These are phyloP conservation scores for Musa troglodytarum DNA, from an alignment of 176 grass and related monocot genomes.

Conservation along the genomic window DNA sequence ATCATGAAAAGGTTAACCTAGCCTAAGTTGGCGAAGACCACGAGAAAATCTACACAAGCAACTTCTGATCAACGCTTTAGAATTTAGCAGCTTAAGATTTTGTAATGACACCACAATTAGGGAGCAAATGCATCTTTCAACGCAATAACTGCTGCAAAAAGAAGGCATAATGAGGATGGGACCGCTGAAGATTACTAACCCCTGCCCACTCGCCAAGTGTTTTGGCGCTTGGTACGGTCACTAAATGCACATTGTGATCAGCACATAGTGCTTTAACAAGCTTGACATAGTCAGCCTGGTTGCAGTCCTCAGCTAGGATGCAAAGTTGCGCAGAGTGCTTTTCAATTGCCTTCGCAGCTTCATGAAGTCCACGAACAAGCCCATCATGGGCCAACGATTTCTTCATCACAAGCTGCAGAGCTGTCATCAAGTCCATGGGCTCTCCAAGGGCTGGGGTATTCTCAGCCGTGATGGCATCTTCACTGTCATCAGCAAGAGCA, in stretches of 20 bases:
- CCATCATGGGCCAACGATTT: slow-evolving; percentile 42
- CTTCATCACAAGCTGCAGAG: slow-evolving; percentile 51
- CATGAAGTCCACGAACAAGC: slow-evolving; percentile 46
- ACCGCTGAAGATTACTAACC: slow-evolving; percentile 22
- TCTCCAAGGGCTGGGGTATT: slow-evolving; percentile 39
- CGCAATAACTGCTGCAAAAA: too few species aligned
- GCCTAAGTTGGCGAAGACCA: too few species aligned
- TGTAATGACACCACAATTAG: too few species aligned
- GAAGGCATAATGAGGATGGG: too few species aligned
- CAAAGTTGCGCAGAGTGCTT: slow-evolving; percentile 60
- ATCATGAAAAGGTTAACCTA: too few species aligned
- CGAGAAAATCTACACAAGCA: too few species aligned
- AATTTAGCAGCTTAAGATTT: too few species aligned
- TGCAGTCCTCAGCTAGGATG: slow-evolving; percentile 53
- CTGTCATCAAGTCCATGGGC: slow-evolving; percentile 69
- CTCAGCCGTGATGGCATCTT: slow-evolving; percentile 23
- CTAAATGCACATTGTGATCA: too few species aligned
- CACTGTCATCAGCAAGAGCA: slow-evolving; percentile 10
- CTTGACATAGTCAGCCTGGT: slow-evolving; percentile 70
- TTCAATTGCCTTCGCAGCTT: slow-evolving; percentile 49
- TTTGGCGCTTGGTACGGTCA: slow-evolving; percentile 6
- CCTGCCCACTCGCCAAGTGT: slow-evolving; percentile 69
- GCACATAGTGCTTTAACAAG: slow-evolving; percentile 29
- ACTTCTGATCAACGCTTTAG: too few species aligned
- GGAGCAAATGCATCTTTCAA: too few species aligned